Conservation (phyloP, 73 alveolate genomes). For the Stentor roeselii region DNA sequence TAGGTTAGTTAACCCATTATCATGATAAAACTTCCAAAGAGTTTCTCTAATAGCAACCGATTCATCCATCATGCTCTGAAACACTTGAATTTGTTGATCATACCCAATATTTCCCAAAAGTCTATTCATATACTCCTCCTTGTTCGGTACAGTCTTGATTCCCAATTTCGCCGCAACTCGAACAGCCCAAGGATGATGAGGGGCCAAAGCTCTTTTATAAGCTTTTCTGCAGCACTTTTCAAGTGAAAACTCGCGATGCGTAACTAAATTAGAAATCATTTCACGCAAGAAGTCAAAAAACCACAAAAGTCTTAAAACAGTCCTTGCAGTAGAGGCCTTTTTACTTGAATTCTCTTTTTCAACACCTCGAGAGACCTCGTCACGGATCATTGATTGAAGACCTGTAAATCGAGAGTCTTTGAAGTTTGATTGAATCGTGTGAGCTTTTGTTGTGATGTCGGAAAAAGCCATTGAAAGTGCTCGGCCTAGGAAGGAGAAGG, state of each 20-base stretch:
- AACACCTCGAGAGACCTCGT: conserved; percentile 33
- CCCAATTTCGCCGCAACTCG: conserved; percentile 66
- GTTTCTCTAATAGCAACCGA: conserved; percentile 14
- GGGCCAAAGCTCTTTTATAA: conserved; percentile 61
- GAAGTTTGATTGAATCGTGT: conserved; percentile 28
- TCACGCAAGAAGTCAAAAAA: conserved; percentile 41
- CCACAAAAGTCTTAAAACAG: conserved; percentile 69
- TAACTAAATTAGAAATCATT: conserved; percentile 27
- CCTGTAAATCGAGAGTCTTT: conserved; percentile 23
- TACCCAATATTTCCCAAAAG: background rate
- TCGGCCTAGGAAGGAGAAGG: conserved; percentile 39
- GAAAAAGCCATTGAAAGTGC: conserved; percentile 61
- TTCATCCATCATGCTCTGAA: background rate
- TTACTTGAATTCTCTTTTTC: conserved; percentile 27
- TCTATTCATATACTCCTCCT: conserved; percentile 19
- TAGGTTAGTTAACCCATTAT: background rate
- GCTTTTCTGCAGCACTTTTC: conserved; percentile 49
- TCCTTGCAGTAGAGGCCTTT: conserved; percentile 61
- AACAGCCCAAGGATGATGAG: conserved; percentile 75
- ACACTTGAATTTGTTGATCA: background rate
- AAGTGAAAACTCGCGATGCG: conserved; percentile 36
- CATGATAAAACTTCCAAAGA: conserved; percentile 20
- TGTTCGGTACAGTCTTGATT: conserved; percentile 40
- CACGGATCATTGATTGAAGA: conserved; percentile 28
- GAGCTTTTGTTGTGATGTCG: conserved; percentile 55